A percentile compares a stretch with the other conserved stretches of the same genome.
Evolutionary conservation across 495 filamentous ascomycete genomes (phyloP).

Genomic region (Aspergillus homomorphus): DNA sequence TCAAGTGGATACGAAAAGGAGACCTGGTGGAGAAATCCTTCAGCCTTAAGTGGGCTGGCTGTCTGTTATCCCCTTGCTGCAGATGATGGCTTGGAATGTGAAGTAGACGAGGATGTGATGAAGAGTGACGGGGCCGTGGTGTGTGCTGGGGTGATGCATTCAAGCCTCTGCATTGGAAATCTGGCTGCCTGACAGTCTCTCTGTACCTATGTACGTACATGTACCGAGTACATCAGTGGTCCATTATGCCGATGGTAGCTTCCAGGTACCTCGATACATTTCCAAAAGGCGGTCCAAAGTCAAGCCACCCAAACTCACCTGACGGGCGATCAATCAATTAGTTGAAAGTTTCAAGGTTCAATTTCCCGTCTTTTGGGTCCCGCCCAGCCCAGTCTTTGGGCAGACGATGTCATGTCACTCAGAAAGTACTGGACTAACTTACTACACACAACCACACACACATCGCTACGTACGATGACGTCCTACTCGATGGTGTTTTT

Average conservation of each 20-base stretch:
- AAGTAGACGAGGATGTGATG: too few relatives aligned
- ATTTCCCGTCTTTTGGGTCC: background rate
- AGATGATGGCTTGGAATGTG: background rate
- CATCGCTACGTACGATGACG: background rate
- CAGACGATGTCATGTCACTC: conserved; percentile 13
- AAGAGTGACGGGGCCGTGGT: too few relatives aligned
- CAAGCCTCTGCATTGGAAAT: background rate
- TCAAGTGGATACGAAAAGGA: background rate
- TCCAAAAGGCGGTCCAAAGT: background rate
- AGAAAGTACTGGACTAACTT: background rate
- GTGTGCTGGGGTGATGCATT: background rate
- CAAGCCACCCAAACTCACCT: background rate
- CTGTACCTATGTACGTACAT: background rate
- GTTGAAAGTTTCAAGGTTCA: too few relatives aligned
- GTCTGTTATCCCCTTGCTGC: too few relatives aligned
- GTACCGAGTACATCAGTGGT: background rate
- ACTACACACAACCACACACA: background rate
- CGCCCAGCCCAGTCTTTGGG: conserved; percentile 5
- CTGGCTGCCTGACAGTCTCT: background rate
- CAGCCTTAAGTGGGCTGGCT: background rate
- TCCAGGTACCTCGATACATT: background rate
- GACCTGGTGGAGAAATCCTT: background rate
- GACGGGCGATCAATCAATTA: background rate
- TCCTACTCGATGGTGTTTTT: too few relatives aligned
- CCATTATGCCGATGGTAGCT: background rate